Base-by-base conservation (phyloP, 2,329 filamentous ascomycete species). In the Paraphoma chrysanthemicola region DNA sequence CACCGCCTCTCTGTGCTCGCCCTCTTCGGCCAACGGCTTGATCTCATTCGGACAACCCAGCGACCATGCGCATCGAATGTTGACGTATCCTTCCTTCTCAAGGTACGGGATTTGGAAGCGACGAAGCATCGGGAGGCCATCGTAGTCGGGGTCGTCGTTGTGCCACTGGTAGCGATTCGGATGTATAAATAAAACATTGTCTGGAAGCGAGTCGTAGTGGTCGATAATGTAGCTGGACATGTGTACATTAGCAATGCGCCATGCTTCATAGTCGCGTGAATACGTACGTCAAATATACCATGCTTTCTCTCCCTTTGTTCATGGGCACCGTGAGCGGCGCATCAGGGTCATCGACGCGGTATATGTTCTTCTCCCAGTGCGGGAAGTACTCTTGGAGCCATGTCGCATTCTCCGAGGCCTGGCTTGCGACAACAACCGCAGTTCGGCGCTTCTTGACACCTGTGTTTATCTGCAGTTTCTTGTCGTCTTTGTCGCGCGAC, bases 41-140 rank as follows among this genome's bases (percentile, higher is more conserved):
- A 85, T 81, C 48, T 84, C 82, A 1, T 65, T 65, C 0, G 83
- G 83, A 62, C 83, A 85, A 1, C 83, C 83, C 1, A 84, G 71
- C 1, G 75, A 72, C 82, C 82, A 84, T 18, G 76, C 79, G 60
- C 83, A 86, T 41, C 83, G 81, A 14, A 85, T 76, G 51, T 83
- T 85, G 33, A 83, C 80, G 53, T 85, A 86, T 53, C 83, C 83
- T 64, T 82, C 74, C 54, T 78, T 63, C 48, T 79, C 75, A 39
- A 85, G 75, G 63, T 83, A 80, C 0, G 80, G 74, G 2, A 83
- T 52, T 53, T 83, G 81, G 54, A 85, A 79, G 38, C 79, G 78
- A 18, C 76, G 74, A 1, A 86, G 73, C 69, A 83, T 78, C 5
- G 78, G 78, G 1, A 82, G 71, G 8, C 82, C 81, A 58, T 83